Evolutionary conservation across 805 yeast species (phyloP), one percentile per base, ranked within the genome.

Genomic region (Schwanniomyces yamadae): DNA sequence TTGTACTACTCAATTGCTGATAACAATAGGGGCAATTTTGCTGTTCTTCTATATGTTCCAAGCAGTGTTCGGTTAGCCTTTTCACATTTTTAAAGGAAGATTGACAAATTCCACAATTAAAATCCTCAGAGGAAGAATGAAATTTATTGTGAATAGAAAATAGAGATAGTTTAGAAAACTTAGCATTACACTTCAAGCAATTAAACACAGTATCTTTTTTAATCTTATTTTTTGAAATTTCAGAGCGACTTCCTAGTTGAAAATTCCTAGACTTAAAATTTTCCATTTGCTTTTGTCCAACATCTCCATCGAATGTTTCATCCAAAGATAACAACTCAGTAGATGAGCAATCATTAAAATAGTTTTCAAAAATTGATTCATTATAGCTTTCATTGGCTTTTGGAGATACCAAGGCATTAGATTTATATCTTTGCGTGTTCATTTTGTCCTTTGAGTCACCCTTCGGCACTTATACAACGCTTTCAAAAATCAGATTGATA

Each of bases 111-210:
- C 29, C 12, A 22, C 46, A 42, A n/a, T 25, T 23, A 31, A 20
- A 42, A 12, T 24, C 10, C 5, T 15, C 16, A 13, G 11, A 11
- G 10, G 23, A 18, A 19, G 27, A 19, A 23, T 41, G 37, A 22
- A 26, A 31, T 23, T 33, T 36, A 10, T 18, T 26, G 23, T 42
- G 46, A 16, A 42, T 37, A 14, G 39, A 25, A 9, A 37, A 32
- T 13, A 28, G 23, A 11, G 44, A 21, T 8, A 21, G 23, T 21
- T 21, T 21, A 21, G 10, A 8, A 10, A 21, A 10, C 7, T 7
- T 8, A 8, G 7, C 10, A 21, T 21, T 21, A 21, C 23, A 21
- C 23, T 8, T 21, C 10, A 10, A 21, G 10, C 23, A 21, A 10
- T 21, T 7, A 21, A 8, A 21, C 10, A 7, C 10, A 10, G 10